A percentile compares a stretch with the other conserved stretches of the same genome.
These are phyloP conservation scores for Ceratobasidium theobromae DNA, from an alignment of 1,284 basidiomycete genomes.

Conservation along the genomic window DNA sequence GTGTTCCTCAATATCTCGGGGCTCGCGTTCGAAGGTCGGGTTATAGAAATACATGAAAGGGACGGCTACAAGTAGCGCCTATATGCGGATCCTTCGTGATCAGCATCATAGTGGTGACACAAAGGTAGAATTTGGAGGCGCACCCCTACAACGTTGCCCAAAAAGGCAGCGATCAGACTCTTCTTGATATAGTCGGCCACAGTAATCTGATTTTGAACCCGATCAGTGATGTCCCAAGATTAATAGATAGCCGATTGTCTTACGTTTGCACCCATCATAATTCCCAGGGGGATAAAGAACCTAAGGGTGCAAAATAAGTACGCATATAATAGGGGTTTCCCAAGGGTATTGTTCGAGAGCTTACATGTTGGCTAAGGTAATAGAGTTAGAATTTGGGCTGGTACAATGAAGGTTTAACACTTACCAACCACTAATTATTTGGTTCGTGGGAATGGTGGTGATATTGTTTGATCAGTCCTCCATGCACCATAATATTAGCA, in stretches of 20 bases:
- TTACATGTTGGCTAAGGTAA: conserved; percentile 17
- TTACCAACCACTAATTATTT: conserved; percentile 39
- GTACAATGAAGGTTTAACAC: conserved; percentile 7
- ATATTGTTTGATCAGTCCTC: too few relatives aligned
- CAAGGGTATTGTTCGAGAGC: neutral
- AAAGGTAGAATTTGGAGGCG: neutral
- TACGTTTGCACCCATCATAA: conserved; percentile 68
- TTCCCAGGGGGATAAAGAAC: conserved; percentile 71
- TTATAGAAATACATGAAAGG: conserved; percentile 61
- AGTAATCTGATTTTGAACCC: conserved; percentile 48
- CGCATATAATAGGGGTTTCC: neutral
- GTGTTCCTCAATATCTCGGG: conserved; percentile 9
- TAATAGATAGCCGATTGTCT: conserved; percentile 37
- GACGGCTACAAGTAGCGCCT: conserved; percentile 59
- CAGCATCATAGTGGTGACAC: neutral
- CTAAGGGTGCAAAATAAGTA: conserved; percentile 46
- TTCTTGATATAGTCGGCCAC: conserved; percentile 66
- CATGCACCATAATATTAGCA: too few relatives aligned
- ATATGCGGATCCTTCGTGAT: neutral
- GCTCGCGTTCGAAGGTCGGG: conserved; percentile 3
- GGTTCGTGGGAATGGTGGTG: too few relatives aligned
- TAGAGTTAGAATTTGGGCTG: neutral
- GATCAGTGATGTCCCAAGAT: conserved; percentile 30
- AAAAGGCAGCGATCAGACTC: conserved; percentile 63
- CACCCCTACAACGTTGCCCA: conserved; percentile 68